Base-by-base conservation (phyloP, 2,329 filamentous ascomycete genomes). In the Chrysosporium keratinophilum region DNA sequence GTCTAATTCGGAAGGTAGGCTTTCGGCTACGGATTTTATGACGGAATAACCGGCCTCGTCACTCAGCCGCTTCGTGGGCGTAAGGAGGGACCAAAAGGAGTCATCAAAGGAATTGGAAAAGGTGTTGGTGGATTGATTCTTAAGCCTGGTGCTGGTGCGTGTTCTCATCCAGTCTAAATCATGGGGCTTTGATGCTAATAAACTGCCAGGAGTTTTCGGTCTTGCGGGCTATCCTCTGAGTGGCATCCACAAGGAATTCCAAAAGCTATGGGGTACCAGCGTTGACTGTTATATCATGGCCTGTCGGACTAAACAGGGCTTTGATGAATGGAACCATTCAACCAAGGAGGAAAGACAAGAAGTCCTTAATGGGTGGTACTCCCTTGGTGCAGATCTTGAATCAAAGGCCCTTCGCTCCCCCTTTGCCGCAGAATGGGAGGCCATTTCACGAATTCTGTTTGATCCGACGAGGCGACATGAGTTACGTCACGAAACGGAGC, bases 181-280 rank as follows among this genome's bases (percentile, higher is more conserved):
- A 34, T 23, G 37, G n/a, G 17, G 15, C 40, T 59, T 10, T 39
- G 23, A 34, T 40, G 17, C 19, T 47, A 39, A 50, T 41, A 11
- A 14, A 41, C 14, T n/a, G 33, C 19, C 55, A 77, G 82, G 78
- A 5, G 67, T 86, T 14, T 87, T 81, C 79, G 80, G 80, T 1
- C 69, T 94, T 3, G 87, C 88, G 0, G 89, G 84, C 4, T 94
- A 93, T 63, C 79, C 87, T 2, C 85, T 90, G 75, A 87, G 90
- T 65, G 89, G 89, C 1, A 76, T 93, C 0, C 82, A 91, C 62
- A 85, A 86, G 40, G 85, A 91, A 65, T 76, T 93, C 51, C 78
- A 83, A 57, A 88, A 84, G 58, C 70, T 78, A 44, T 84, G 88
- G 60, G 81, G 83, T 20, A 81, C 78, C 43, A 87, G 81, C 57